Evolutionary conservation across 2,329 filamentous ascomycete species (phyloP), one percentile per base, ranked within the genome.

Genomic region (Colletotrichum sp.): DNA sequence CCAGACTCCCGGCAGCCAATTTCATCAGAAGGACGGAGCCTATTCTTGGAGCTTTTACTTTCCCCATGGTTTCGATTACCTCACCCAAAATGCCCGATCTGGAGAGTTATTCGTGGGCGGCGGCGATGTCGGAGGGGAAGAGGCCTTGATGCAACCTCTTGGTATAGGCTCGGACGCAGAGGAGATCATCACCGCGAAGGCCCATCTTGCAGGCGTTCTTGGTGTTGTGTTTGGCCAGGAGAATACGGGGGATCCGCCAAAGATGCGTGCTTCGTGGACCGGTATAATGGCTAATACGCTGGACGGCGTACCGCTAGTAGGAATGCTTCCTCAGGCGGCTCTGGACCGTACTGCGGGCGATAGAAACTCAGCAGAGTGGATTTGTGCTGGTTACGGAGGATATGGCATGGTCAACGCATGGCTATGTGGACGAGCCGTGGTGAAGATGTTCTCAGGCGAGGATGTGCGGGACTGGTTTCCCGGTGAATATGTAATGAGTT

Each of bases 381-480:
- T 92, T 2, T 86, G 88, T 34, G 90, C 89, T 4, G 88, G 90
- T 7, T 93, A 93, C 77, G 92, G 92, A 77, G 92, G 92, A 2
- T 91, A 94, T 81, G 91, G 92, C 0, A 94, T 93, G 92, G 92
- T 92, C 2, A 82, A 91, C 30, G 91, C 90, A 65, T 89, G 91
- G 84, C 89, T 91, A 80, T 89, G 88, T 36, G 91, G 91, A 0
- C 87, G 89, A 78, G 92, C 89, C 0, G 79, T 93, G 73, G 89
- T 88, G 3, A 83, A 85, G 32, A 91, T 93, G 89, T 87, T 92
- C 76, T 79, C 81, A 57, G 84, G 81, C 1, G 78, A 81, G 6
- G 82, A 84, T 39, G 81, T 36, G 59, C n/a, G 2, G 28, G 30
- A 15, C 3, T 63, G 59, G 59, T 22, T 63, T 30, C 59, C 59